Evolutionary conservation across 2,329 filamentous ascomycete species (phyloP).

Genomic region (Cladorrhinum sp.): DNA sequence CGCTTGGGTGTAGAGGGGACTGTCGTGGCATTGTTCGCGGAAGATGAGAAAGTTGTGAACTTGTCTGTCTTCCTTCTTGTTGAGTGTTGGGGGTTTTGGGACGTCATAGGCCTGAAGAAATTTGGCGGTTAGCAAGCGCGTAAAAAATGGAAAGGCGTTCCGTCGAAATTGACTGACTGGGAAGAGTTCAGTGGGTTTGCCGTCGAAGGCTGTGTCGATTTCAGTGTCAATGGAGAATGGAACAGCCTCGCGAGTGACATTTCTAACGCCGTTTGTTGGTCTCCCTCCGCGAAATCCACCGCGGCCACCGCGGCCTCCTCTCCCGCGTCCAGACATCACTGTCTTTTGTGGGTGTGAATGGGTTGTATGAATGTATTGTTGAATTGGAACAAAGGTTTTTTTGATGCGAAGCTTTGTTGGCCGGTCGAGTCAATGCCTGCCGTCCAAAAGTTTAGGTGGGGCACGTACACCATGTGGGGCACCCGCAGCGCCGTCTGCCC

Average conservation of each 20-base stretch:
- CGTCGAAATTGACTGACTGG: too few relatives aligned
- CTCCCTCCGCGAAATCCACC: constrained; percentile 33
- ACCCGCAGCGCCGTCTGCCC: not conserved
- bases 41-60: constrained; percentile 54
- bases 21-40: constrained; percentile 54
- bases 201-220: constrained; percentile 44
- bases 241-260: constrained; percentile 43
- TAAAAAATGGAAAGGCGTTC: not conserved
- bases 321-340: constrained; percentile 48
- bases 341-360: not conserved
- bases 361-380: constrained; percentile 6
- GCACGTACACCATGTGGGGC: not conserved
- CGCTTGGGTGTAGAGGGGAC: constrained; percentile 55
- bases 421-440: constrained; percentile 4
- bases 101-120: constrained; percentile 47
- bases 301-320: constrained; percentile 41
- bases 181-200: constrained; percentile 57
- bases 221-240: constrained; percentile 55
- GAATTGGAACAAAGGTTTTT: not conserved
- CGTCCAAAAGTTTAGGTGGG: constrained; percentile 16
- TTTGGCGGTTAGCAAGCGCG: not conserved
- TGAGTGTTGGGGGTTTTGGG: constrained; percentile 44
- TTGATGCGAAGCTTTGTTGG: not conserved
- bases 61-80: constrained; percentile 43
- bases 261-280: constrained; percentile 43